Evolutionary conservation across 176 grass and related monocot species (phyloP), one percentile per base, ranked within the genome.

Genomic region (Musa beccarii): DNA sequence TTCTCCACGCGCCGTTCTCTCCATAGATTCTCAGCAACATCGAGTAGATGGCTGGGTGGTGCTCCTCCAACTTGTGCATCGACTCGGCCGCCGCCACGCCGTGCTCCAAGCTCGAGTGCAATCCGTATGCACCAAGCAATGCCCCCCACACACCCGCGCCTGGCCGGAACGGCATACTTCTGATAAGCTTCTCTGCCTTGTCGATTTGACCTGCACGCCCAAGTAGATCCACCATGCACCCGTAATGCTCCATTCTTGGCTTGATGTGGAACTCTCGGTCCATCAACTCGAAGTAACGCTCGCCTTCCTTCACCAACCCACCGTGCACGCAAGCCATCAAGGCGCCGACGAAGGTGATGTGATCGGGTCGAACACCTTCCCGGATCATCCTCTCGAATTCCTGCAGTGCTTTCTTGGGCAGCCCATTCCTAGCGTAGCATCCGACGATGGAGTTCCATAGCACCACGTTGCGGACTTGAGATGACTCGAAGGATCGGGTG

Each of bases 321-420:
- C 72, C 23, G 15, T 75, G 72, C 53, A 75, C 72, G 23, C 72
- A 75, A 43, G 72, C 72, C 17, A 24, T 75, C 6, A 75, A 23
- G 54, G 59, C 7, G 72, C 72, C 57, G 3, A 75, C 13, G 14
- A 75, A 75, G 24, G 54, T 75, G 54, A 75, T 43, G 54, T 13
- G 54, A 75, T 75, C 72, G 11, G 72, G 54, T 75, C 54, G 54
- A 75, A 59, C 53, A 12, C 72, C 15, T 59, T 59, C 72, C 53
- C 59, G 24, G 8, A 29, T 59, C 72, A 75, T 75, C 24, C 14
- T 59, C 54, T 75, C 5, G 72, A 75, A 75, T 23, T 59, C 54
- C 28, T 75, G 54, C 7, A 75, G 2, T 55, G 72, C 72, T 75
- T 24, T 75, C 28, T 1, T n/a, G 54, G 72, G 29, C 5, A 49